A percentile compares a stretch with the other conserved stretches of the same genome.
phyloP scores from a whole-genome alignment of 2,329 filamentous ascomycete genomes.

The Aureobasidium sp. region DNA sequence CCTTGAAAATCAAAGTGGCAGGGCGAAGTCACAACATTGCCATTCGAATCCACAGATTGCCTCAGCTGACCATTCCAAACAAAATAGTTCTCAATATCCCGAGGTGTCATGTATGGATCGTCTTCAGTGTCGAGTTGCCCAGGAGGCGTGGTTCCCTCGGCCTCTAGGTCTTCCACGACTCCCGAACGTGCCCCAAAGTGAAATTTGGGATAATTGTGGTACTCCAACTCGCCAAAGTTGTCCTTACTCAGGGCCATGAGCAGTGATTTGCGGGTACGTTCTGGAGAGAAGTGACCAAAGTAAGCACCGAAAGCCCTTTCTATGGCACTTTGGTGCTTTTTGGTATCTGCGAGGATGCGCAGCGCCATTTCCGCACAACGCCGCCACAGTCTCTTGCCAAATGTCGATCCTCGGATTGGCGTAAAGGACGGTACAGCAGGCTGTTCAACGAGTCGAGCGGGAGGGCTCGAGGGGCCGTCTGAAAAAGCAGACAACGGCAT shows the following conservation, averaged over 20 bases:
- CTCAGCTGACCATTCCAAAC: constrained; percentile 10
- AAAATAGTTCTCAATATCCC: constrained; percentile 7
- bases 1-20: constrained; percentile 14
- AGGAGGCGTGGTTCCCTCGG: neutral
- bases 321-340: neutral
- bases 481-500: neutral
- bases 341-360: neutral
- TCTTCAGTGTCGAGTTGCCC: neutral
- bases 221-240: neutral
- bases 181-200: neutral
- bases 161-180: neutral
- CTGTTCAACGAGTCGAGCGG: neutral
- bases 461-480: neutral
- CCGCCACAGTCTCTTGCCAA: constrained; percentile 13
- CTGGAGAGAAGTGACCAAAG: constrained; percentile 1
- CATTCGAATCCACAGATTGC: neutral
- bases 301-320: constrained; percentile 10
- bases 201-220: neutral
- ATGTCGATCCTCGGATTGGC: neutral
- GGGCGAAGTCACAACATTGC: neutral
- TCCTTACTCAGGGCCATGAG: neutral
- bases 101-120: constrained; percentile 15
- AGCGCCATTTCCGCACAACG: constrained; percentile 10
- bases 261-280: neutral
- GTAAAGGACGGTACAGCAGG: neutral